Evolutionary conservation across 2,329 filamentous ascomycete genomes (phyloP).

Genomic region (Thelonectria discophora): DNA sequence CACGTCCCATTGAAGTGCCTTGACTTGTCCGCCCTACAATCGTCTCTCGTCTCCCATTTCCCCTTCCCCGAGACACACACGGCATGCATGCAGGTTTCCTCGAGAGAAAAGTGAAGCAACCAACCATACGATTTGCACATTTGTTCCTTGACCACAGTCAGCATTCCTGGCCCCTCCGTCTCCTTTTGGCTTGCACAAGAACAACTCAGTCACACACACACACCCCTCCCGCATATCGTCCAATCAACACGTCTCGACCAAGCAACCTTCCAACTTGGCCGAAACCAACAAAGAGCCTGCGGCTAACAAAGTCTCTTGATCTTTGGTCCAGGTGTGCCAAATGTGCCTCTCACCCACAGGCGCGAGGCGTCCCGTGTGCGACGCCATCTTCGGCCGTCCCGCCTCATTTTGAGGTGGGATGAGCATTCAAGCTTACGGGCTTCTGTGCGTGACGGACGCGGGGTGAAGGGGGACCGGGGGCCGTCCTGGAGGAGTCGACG

Average conservation of each 20-base stretch:
- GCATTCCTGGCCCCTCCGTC: too few species aligned
- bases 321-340: not conserved
- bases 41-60: not conserved
- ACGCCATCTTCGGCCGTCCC: conserved; percentile 23
- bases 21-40: not conserved
- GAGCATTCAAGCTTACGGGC: too few species aligned
- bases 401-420: conserved; percentile 31
- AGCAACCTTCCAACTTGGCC: conserved; percentile 23
- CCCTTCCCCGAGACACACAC: not conserved
- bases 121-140: conserved; percentile 1
- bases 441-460: conserved; percentile 5
- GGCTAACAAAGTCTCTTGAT: conserved; percentile 6
- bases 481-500: not conserved
- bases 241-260: conserved; percentile 24
- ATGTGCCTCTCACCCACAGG: conserved; percentile 23
- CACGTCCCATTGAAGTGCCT: not conserved
- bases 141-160: too few species aligned
- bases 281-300: conserved; percentile 17
- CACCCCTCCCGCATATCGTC: conserved; percentile 7
- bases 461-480: not conserved
- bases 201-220: conserved; percentile 6
- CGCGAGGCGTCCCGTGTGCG: conserved; percentile 12
- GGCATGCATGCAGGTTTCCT: not conserved
- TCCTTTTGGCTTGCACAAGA: not conserved
- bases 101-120: conserved; percentile 2